Conservation (phyloP, 1,284 basidiomycete genomes). For the Naganishia liquefaciens region DNA sequence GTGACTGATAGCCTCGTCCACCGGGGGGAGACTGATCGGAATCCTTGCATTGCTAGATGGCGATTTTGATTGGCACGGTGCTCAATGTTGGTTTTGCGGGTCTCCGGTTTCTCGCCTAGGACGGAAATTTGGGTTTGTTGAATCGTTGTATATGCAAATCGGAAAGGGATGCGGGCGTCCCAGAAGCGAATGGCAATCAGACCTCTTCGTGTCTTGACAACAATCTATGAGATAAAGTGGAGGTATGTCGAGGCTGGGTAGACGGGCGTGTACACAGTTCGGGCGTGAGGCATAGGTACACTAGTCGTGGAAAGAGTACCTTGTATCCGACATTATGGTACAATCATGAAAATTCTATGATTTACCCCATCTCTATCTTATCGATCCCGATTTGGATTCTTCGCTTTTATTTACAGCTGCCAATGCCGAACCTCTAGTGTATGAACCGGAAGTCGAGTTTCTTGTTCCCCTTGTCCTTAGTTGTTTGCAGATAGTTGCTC, state of each 20-base stretch:
- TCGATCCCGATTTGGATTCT: no score
- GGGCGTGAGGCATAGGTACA: no score
- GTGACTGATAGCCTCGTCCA: background rate
- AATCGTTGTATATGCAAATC: background rate
- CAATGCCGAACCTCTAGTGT: slow-evolving; percentile 9
- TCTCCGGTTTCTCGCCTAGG: slow-evolving; percentile 41
- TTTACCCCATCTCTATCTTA: background rate
- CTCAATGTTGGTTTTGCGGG: slow-evolving; percentile 48
- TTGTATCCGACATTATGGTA: background rate
- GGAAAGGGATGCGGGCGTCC: no score
- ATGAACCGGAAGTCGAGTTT: slow-evolving; percentile 35
- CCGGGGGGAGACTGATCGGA: background rate
- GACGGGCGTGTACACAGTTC: no score
- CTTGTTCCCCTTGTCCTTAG: slow-evolving; percentile 43
- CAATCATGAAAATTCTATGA: background rate
- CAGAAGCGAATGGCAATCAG: no score
- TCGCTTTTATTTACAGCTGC: background rate
- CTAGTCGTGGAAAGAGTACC: no score
- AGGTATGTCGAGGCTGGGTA: no score
- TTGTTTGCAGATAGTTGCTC: slow-evolving; percentile 39
- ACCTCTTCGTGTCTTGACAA: no score
- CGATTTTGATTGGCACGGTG: slow-evolving; percentile 46
- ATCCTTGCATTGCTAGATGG: slow-evolving; percentile 39
- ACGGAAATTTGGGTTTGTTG: background rate
- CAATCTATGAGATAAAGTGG: no score